These are phyloP conservation scores for Penicillium daleae DNA, from an alignment of 495 filamentous ascomycete species.

Conservation along the genomic window DNA sequence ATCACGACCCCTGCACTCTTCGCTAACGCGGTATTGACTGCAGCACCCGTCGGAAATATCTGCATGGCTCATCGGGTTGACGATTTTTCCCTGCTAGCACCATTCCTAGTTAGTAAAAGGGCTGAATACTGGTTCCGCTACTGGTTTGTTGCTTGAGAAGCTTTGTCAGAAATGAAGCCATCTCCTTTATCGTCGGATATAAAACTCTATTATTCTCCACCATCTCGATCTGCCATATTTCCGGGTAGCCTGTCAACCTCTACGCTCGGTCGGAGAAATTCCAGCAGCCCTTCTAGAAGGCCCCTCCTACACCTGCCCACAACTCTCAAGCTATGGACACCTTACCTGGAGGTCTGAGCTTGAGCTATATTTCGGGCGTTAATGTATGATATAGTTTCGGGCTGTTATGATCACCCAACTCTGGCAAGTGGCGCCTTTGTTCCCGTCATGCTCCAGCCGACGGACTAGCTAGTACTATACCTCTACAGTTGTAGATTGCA, in stretches of 20 bases:
- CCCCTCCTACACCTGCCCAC: neutral
- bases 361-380: neutral
- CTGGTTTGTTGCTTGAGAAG: neutral
- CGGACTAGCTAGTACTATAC: too few relatives aligned
- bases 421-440: too few relatives aligned
- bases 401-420: too few relatives aligned
- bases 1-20: neutral
- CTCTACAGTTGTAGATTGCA: too few relatives aligned
- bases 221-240: neutral
- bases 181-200: neutral
- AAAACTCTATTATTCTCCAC: neutral
- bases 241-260: neutral
- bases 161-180: neutral
- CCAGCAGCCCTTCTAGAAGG: neutral
- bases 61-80: neutral
- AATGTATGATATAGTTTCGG: neutral
- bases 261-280: neutral
- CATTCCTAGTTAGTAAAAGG: neutral
- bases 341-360: neutral
- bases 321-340: too few relatives aligned
- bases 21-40: neutral
- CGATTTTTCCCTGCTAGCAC: too few relatives aligned
- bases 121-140: neutral
- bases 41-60: neutral
- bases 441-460: too few relatives aligned